phyloP scores from a whole-genome alignment of 768 basidiomycete genomes.

The Suillus plorans region DNA sequence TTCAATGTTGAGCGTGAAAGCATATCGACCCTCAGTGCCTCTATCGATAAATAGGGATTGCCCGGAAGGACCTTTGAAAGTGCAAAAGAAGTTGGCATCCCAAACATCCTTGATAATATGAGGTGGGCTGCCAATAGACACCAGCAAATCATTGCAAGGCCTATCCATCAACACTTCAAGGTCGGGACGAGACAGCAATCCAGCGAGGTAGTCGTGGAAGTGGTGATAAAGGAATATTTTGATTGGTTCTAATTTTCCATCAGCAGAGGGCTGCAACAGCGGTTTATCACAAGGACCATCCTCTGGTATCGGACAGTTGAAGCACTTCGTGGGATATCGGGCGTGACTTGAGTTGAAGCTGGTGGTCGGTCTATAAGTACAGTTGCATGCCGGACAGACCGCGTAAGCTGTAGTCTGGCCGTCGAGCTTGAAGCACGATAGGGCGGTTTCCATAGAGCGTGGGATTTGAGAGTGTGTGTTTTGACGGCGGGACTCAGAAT shows the following conservation, averaged over 20 bases:
- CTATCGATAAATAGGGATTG: constrained; percentile 20
- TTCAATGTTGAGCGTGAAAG: constrained; percentile 12
- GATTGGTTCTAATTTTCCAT: not conserved
- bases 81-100: not conserved
- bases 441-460: constrained; percentile 3
- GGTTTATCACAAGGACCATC: not conserved
- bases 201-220: not conserved
- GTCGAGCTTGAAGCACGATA: constrained; percentile 13
- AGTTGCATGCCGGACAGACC: constrained; percentile 16
- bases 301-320: constrained; percentile 1
- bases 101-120: not conserved
- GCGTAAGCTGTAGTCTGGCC: constrained; percentile 15
- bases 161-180: too few relatives aligned
- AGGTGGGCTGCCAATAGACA: not conserved
- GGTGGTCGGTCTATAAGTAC: constrained; percentile 10
- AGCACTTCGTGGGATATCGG: constrained; percentile 12
- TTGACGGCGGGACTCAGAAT: not conserved
- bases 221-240: not conserved
- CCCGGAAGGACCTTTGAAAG: constrained; percentile 13
- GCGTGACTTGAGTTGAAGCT: not conserved
- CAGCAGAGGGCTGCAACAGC: not conserved
- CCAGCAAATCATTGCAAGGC: too few relatives aligned
- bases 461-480: not conserved
- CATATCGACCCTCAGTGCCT: constrained; percentile 11
- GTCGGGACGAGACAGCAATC: too few relatives aligned